A percentile compares a stretch with the other conserved stretches of the same genome.
These are phyloP conservation scores for Passalora sequoiae DNA, from an alignment of 2,329 filamentous ascomycete genomes.

Conservation along the genomic window DNA sequence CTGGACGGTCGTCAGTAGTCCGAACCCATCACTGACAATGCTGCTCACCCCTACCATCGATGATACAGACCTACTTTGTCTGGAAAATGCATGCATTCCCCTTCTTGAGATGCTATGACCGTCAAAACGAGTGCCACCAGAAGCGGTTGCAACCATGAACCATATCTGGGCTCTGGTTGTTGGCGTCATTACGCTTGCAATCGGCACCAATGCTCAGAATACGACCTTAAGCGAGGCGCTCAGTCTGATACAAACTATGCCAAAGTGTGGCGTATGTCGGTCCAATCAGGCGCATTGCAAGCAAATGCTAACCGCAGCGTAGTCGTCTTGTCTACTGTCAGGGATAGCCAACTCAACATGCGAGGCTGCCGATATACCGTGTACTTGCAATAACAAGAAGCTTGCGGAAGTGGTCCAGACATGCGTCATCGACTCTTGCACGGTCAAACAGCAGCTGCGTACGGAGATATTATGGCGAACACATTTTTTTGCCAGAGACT, in stretches of 20 bases:
- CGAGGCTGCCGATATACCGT: constrained; percentile 6
- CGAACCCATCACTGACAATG: no score
- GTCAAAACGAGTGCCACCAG: neutral
- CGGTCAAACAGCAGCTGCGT: constrained; percentile 11
- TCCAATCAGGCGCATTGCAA: neutral
- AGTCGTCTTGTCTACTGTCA: constrained; percentile 8
- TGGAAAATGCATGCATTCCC: no score
- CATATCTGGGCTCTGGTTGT: constrained; percentile 8
- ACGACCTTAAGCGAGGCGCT: neutral
- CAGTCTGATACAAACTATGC: constrained; percentile 6
- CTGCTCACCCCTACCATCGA: no score
- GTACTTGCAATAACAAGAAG: constrained; percentile 8
- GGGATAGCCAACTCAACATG: constrained; percentile 11
- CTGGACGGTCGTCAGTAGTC: no score
- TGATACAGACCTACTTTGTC: no score
- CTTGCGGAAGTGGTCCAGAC: constrained; percentile 1
- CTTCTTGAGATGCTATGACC: neutral
- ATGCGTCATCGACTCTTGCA: constrained; percentile 11
- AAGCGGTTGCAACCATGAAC: constrained; percentile 9
- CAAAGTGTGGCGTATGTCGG: constrained; percentile 10
- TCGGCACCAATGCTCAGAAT: neutral
- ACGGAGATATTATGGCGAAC: neutral
- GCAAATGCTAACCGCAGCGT: neutral
- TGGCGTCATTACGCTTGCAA: neutral
- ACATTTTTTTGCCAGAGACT: neutral